Evolutionary conservation across 2,329 filamentous ascomycete genomes (phyloP).

Genomic region (Aureobasidium sp.): DNA sequence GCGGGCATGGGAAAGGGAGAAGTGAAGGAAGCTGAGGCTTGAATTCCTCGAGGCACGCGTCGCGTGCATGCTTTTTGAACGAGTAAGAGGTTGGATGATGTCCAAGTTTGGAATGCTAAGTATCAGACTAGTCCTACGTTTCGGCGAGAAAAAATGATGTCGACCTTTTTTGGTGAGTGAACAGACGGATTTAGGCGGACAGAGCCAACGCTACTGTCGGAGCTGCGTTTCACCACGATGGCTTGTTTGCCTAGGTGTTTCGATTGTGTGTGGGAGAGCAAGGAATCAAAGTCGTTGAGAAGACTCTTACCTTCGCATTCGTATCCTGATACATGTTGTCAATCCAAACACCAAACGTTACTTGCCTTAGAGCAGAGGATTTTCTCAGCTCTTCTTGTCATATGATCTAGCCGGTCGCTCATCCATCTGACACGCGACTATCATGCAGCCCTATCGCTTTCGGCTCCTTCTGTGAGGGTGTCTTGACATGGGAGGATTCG

Average conservation of each 20-base stretch:
- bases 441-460: neutral
- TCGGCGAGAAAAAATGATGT: neutral
- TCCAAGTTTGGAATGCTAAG: neutral
- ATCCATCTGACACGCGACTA: neutral
- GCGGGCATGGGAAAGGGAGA: constrained; percentile 6
- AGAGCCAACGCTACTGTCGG: neutral
- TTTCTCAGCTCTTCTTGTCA: neutral
- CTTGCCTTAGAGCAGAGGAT: neutral
- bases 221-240: constrained; percentile 1
- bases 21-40: neutral
- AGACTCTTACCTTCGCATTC: neutral
- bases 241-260: neutral
- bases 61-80: constrained; percentile 15
- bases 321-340: neutral
- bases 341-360: neutral
- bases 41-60: constrained; percentile 9
- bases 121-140: neutral
- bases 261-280: neutral
- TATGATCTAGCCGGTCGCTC: neutral
- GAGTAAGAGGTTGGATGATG: neutral
- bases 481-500: neutral
- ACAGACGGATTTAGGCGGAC: neutral
- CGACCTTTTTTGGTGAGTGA: neutral
- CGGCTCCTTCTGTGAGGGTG: neutral
- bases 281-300: neutral